Conservation (phyloP, 2,329 filamentous ascomycete genomes). For the Tolypocladium cylindrosporum region DNA sequence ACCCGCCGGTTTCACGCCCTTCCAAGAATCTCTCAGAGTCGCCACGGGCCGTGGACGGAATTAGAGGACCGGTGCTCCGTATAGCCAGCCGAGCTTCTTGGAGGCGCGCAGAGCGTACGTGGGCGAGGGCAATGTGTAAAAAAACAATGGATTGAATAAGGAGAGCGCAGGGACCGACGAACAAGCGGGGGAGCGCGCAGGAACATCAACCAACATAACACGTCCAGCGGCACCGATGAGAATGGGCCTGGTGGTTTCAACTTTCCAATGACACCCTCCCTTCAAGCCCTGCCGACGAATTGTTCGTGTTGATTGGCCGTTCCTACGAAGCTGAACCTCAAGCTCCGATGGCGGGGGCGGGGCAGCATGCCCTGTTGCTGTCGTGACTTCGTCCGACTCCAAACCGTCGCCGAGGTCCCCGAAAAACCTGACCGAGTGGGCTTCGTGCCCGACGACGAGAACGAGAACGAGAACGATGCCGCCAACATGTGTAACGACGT, state of each 20-base stretch:
- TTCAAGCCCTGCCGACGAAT: background rate
- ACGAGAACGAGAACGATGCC: background rate
- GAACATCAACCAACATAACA: background rate
- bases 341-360: background rate
- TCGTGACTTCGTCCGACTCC: background rate
- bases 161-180: background rate
- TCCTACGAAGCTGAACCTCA: background rate
- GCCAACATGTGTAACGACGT: background rate
- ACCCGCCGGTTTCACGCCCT: background rate
- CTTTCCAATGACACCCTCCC: background rate
- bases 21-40: background rate
- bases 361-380: background rate
- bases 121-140: background rate
- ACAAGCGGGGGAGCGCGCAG: background rate
- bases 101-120: background rate
- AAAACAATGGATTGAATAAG: background rate
- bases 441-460: background rate
- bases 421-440: background rate
- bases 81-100: background rate
- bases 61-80: too few relatives aligned
- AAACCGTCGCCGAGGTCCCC: background rate
- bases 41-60: background rate
- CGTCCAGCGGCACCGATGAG: background rate
- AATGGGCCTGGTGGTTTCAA: background rate
- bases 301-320: background rate